These are phyloP conservation scores for Fusarium citri DNA, from an alignment of 2,329 filamentous ascomycete species.

Conservation along the genomic window DNA sequence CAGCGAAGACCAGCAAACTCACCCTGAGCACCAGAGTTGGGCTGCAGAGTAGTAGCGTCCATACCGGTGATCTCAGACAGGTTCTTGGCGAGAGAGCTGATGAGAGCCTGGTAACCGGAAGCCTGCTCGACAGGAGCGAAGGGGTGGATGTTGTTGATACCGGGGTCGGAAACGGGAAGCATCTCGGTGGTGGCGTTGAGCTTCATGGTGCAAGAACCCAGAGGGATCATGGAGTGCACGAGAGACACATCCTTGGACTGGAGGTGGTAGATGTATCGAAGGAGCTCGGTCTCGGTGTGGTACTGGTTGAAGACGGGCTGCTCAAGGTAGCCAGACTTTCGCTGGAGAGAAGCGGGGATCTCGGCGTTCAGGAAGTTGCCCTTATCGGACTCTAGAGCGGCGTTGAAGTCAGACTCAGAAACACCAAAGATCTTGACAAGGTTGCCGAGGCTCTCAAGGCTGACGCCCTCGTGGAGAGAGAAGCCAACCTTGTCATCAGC, in stretches of 20 bases:
- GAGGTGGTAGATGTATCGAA: conserved; percentile 92
- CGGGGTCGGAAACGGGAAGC: conserved; percentile 70
- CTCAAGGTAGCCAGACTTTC: conserved; percentile 81
- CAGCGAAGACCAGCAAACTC: conserved; percentile 91
- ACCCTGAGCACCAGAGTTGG: conserved; percentile 95
- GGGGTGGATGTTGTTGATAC: conserved; percentile 77
- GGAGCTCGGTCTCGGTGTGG: conserved; percentile 92
- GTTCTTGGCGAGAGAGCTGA: conserved; percentile 78
- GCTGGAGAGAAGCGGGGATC: conserved; percentile 71
- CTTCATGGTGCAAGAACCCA: conserved; percentile 99
- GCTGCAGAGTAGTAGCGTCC: conserved; percentile 87
- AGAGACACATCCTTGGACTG: conserved; percentile 95
- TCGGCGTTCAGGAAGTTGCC: conserved; percentile 49
- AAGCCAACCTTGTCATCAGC: conserved; percentile 49
- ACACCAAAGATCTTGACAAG: conserved; percentile 45
- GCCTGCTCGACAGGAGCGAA: conserved; percentile 76
- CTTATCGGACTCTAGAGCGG: conserved; percentile 48
- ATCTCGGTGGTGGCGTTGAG: conserved; percentile 95
- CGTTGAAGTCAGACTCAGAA: conserved; percentile 41
- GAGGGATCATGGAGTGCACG: conserved; percentile 95
- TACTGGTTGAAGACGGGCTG: conserved; percentile 96
- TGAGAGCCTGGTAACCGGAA: conserved; percentile 76
- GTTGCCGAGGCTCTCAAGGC: conserved; percentile 37
- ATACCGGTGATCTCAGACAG: conserved; percentile 89
- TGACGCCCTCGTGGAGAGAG: conserved; percentile 48